Evolutionary conservation across 148 eudicot genomes (phyloP).

Genomic region (Chenopodium berlandieri): DNA sequence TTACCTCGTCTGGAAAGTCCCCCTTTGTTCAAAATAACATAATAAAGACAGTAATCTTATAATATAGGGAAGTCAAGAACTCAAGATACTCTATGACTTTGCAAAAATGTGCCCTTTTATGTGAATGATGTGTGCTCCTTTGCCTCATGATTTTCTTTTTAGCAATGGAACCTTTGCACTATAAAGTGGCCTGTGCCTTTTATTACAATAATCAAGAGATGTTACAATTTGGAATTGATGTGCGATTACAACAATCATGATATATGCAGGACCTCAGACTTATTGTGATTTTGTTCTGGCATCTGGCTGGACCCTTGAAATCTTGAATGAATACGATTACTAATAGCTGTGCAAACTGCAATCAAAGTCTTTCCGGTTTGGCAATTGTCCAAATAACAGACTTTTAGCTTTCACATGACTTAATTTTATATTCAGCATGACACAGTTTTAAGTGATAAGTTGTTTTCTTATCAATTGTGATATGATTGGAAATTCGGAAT

Average conservation of each 20-base stretch:
- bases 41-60: not conserved
- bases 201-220: not conserved
- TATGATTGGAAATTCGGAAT: no score
- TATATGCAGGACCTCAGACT: not conserved
- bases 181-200: not conserved
- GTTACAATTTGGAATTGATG: no score
- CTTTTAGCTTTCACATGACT: not conserved
- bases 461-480: no score
- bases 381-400: not conserved
- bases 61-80: not conserved
- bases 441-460: no score
- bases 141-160: not conserved
- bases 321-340: not conserved
- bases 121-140: not conserved
- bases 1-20: not conserved
- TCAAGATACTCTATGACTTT: not conserved
- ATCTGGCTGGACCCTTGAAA: not conserved
- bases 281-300: not conserved
- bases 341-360: not conserved
- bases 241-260: no score
- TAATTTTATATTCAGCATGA: no score
- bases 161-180: not conserved
- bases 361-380: no score
- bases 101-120: not conserved
- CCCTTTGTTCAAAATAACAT: not conserved